A percentile compares a stretch with the other conserved stretches of the same genome.
These are phyloP conservation scores for Phytopythium delawarense DNA, from an alignment of 352 stramenopile genomes.

Conservation along the genomic window DNA sequence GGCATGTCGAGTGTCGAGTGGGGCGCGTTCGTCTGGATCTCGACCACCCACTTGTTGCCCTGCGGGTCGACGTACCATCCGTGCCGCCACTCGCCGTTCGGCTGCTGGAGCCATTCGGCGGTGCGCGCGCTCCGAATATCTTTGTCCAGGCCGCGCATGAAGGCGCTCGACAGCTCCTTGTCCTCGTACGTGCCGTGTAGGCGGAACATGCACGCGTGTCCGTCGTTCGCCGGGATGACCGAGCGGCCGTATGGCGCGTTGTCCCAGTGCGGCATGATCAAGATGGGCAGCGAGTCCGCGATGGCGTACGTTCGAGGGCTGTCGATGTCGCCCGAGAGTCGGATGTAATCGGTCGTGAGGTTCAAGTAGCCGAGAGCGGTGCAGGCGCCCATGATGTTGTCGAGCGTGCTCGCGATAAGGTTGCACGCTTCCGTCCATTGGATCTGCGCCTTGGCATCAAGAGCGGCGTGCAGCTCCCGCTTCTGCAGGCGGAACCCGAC, in stretches of 20 bases:
- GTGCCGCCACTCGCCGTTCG: constrained; percentile 3
- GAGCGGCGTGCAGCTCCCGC: not conserved
- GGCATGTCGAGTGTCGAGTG: not conserved
- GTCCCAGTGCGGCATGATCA: constrained; percentile 20
- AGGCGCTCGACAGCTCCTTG: not conserved
- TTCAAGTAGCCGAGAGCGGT: constrained; percentile 14
- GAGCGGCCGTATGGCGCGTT: constrained; percentile 6
- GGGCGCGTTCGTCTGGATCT: not conserved
- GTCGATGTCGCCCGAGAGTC: not conserved
- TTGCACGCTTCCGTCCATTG: not conserved
- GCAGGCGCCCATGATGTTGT: constrained; percentile 13
- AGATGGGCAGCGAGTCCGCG: constrained; percentile 10
- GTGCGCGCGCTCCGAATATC: not conserved
- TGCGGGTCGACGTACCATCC: constrained; percentile 9
- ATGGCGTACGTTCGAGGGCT: constrained; percentile 15
- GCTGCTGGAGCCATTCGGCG: constrained; percentile 2
- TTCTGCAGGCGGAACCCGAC: not conserved
- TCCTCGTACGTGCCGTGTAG: constrained; percentile 1
- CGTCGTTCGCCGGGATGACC: constrained; percentile 6
- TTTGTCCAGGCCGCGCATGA: constrained; percentile 7
- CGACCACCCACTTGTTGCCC: not conserved
- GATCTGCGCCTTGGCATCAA: not conserved
- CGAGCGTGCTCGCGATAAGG: constrained; percentile 16
- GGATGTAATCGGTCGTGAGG: constrained; percentile 10
- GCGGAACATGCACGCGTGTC: constrained; percentile 11